Percentiles rank a stretch among this genome's conserved stretches.
Evolutionary conservation across 345 rosid genomes (phyloP).

Genomic region (Atalantia buxifolia): DNA sequence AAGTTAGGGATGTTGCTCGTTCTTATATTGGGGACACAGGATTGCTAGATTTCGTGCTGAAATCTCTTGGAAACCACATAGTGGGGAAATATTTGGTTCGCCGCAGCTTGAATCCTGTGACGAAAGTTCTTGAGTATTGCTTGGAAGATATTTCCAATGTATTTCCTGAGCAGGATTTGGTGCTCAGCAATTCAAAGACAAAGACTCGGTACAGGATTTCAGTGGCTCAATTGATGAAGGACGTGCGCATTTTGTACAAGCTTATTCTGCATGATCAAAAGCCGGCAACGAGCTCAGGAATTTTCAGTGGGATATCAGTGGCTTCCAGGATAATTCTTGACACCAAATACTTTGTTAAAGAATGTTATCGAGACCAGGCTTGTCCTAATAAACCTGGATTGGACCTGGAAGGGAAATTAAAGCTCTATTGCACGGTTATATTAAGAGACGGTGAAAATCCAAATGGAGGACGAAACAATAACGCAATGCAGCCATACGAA

Average conservation of each 20-base stretch:
- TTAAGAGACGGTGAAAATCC: constrained; percentile 24
- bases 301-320: constrained; percentile 45
- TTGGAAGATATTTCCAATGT: constrained; percentile 63
- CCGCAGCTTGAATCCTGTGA: constrained; percentile 85
- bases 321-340: constrained; percentile 73
- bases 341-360: constrained; percentile 65
- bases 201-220: constrained; percentile 50
- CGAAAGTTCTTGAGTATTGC: constrained; percentile 83
- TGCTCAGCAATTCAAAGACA: constrained; percentile 33
- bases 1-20: constrained; percentile 89
- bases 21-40: constrained; percentile 92
- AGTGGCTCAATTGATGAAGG: constrained; percentile 63
- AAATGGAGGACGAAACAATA: background rate
- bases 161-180: constrained; percentile 40
- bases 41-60: constrained; percentile 77
- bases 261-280: constrained; percentile 53
- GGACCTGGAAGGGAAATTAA: constrained; percentile 40
- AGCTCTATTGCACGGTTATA: constrained; percentile 51
- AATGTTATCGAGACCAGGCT: constrained; percentile 32
- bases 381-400: constrained; percentile 21
- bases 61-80: constrained; percentile 85
- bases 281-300: constrained; percentile 26
- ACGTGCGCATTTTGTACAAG: constrained; percentile 52
- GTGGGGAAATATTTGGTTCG: constrained; percentile 88
- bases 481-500: constrained; percentile 54